These are phyloP conservation scores for Chlamydomonas schloesseri DNA, from an alignment of 139 green algal species.

Conservation along the genomic window DNA sequence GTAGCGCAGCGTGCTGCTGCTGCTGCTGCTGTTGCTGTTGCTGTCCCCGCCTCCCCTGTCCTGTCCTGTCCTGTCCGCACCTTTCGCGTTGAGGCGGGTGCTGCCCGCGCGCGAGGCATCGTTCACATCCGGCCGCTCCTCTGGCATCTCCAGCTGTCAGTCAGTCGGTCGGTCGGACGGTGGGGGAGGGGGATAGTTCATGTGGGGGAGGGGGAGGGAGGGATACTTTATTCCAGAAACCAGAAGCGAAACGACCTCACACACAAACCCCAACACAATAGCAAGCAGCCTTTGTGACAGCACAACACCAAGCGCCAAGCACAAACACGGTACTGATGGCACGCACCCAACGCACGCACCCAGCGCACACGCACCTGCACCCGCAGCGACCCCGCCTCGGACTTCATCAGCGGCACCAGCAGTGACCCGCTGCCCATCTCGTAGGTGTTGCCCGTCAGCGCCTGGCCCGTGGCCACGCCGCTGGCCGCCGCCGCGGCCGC, in stretches of 20 bases:
- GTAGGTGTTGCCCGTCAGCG: conserved; percentile 45
- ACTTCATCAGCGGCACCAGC: conserved; percentile 45
- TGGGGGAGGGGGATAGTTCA: not conserved
- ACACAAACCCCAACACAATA: too few relatives aligned
- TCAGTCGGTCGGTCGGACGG: not conserved
- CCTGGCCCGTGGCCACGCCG: not conserved
- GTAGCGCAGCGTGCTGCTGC: too few relatives aligned
- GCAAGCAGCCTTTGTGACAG: too few relatives aligned
- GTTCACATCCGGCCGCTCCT: conserved; percentile 17
- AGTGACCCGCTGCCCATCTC: conserved; percentile 18
- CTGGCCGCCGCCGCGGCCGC: not conserved
- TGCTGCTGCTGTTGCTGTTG: too few relatives aligned
- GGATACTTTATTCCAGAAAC: too few relatives aligned
- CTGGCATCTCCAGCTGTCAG: conserved; percentile 37
- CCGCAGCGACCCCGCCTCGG: conserved; percentile 5
- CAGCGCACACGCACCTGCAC: conserved; percentile 28
- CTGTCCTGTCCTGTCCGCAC: too few relatives aligned
- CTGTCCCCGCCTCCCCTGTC: too few relatives aligned
- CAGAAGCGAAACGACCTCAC: too few relatives aligned
- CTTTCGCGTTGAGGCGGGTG: conserved; percentile 26
- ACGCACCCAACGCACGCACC: not conserved
- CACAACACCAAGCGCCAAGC: too few relatives aligned
- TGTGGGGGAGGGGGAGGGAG: too few relatives aligned
- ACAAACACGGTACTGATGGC: too few relatives aligned
- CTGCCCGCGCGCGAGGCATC: not conserved